Evolutionary conservation across 352 stramenopile species (phyloP).

Genomic region (Globisporangium splendens): DNA sequence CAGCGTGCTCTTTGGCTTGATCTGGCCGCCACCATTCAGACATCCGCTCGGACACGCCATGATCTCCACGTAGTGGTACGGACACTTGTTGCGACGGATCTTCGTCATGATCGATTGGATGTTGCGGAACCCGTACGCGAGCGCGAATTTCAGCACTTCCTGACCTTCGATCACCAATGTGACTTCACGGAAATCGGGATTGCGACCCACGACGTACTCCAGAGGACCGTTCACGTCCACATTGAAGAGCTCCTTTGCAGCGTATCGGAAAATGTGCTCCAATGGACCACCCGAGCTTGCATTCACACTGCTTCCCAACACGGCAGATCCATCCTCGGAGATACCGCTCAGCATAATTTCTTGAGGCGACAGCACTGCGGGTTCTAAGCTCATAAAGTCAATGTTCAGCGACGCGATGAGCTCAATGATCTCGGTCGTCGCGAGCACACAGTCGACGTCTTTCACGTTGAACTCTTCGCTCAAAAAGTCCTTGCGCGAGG

Average conservation of each 20-base stretch:
- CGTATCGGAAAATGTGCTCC: conserved; percentile 91
- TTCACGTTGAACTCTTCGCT: conserved; percentile 58
- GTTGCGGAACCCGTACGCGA: conserved; percentile 97
- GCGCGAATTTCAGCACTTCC: conserved; percentile 91
- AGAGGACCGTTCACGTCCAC: conserved; percentile 81
- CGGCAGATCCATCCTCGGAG: conserved; percentile 38
- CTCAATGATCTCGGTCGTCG: conserved; percentile 78
- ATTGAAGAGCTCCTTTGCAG: conserved; percentile 87
- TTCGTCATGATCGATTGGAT: conserved; percentile 95
- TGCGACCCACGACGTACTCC: conserved; percentile 85
- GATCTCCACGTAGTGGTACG: conserved; percentile 97
- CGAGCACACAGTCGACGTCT: conserved; percentile 95
- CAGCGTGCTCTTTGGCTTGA: conserved; percentile 67
- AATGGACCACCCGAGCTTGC: conserved; percentile 86
- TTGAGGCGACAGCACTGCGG: conserved; percentile 56
- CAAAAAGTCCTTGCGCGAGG: conserved; percentile 89
- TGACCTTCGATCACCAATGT: conserved; percentile 63
- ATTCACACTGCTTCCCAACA: conserved; percentile 63
- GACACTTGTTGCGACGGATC: conserved; percentile 86
- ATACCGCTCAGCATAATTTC: conserved; percentile 74
- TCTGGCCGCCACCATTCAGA: conserved; percentile 96
- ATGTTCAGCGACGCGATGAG: conserved; percentile 54
- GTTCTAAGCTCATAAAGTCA: conserved; percentile 63
- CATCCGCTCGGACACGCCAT: conserved; percentile 99
- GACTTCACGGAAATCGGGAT: conserved; percentile 88